Conservation (phyloP, 2,329 filamentous ascomycete genomes). For the Aureobasidium sp. region DNA sequence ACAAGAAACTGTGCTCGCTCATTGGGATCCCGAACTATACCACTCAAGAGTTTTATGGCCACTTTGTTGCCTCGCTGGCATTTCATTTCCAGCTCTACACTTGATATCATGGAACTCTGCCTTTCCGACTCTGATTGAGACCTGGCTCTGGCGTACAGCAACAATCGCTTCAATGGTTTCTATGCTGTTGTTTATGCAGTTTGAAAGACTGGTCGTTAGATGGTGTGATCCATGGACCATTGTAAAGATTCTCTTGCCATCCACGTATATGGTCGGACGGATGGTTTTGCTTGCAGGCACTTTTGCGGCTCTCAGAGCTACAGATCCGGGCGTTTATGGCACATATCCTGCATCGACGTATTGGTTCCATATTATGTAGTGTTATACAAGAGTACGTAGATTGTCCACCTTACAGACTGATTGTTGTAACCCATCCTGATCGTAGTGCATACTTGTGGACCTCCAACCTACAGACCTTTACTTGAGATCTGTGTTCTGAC, state of each 20-base stretch:
- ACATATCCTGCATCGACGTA: not conserved
- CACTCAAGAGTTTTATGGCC: constrained; percentile 20
- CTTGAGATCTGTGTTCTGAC: not conserved
- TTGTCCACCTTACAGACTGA: no score
- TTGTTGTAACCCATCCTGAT: not conserved
- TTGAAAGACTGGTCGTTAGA: not conserved
- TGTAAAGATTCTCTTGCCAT: not conserved
- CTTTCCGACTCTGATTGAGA: constrained; percentile 25
- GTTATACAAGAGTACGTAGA: not conserved
- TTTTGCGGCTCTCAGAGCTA: not conserved
- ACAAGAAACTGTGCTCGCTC: constrained; percentile 18
- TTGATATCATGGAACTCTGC: constrained; percentile 26
- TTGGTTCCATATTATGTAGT: not conserved
- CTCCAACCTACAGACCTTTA: not conserved
- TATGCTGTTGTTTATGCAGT: constrained; percentile 19
- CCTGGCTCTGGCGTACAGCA: constrained; percentile 26
- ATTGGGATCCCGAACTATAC: constrained; percentile 24
- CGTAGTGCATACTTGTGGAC: not conserved
- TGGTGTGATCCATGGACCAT: not conserved
- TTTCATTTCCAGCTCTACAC: constrained; percentile 27
- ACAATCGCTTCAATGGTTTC: constrained; percentile 24
- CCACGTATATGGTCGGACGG: not conserved
- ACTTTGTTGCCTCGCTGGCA: constrained; percentile 16
- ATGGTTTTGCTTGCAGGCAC: not conserved
- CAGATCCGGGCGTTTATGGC: not conserved